These are phyloP conservation scores for Cunninghamia lanceolata DNA, from an alignment of 75 land plant genomes.

Conservation along the genomic window DNA sequence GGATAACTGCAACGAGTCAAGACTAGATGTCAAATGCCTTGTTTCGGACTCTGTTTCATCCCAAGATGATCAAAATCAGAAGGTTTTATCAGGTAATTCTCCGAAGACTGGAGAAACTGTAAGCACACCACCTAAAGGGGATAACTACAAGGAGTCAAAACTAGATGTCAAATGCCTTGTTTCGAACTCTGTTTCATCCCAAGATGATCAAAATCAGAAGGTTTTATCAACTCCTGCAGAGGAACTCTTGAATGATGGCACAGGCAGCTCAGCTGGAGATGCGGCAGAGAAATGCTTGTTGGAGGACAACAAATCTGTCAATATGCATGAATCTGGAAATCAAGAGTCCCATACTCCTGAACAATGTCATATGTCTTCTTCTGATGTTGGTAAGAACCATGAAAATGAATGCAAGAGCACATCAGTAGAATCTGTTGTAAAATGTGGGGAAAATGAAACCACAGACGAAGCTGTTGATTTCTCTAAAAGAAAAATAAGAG, in stretches of 20 bases:
- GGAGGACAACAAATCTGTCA: background rate
- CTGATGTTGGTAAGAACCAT: background rate
- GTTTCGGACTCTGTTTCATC: background rate
- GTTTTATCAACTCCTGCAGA: background rate
- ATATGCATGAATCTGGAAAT: background rate
- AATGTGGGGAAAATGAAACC: background rate
- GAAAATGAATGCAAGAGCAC: background rate
- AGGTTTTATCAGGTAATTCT: background rate
- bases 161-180: background rate
- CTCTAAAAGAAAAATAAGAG: background rate
- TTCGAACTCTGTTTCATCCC: background rate
- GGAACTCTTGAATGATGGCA: background rate
- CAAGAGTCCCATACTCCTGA: background rate
- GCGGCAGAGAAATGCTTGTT: background rate
- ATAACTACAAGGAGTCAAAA: background rate
- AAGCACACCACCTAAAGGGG: background rate
- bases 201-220: background rate
- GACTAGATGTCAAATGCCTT: background rate
- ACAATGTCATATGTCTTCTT: background rate
- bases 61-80: background rate
- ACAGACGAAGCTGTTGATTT: background rate
- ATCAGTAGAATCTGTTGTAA: background rate
- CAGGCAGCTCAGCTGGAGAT: background rate
- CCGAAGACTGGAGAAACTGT: background rate
- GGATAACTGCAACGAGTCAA: background rate